Percentiles rank a stretch among this genome's conserved stretches.
These are phyloP conservation scores for Monosporascus ibericus DNA, from an alignment of 2,329 filamentous ascomycete genomes.

Conservation along the genomic window DNA sequence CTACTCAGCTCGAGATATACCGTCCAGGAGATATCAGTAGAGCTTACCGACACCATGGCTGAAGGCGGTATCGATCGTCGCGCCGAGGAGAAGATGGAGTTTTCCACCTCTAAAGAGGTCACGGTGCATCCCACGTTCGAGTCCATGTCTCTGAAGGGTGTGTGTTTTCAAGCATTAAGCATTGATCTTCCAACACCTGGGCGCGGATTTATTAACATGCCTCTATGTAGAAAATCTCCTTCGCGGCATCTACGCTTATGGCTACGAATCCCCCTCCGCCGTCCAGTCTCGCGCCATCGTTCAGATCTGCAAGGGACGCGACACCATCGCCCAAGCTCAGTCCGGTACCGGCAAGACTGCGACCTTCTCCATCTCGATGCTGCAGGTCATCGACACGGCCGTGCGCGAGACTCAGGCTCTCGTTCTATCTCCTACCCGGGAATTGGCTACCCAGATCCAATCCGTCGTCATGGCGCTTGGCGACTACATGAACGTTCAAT, in stretches of 20 bases:
- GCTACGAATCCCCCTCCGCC: slow-evolving; percentile 95
- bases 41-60: slow-evolving; percentile 60
- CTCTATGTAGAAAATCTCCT: slow-evolving; percentile 70
- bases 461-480: slow-evolving; percentile 99
- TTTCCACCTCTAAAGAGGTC: slow-evolving; percentile 96
- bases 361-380: slow-evolving; percentile 92
- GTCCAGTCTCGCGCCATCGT: slow-evolving; percentile 98
- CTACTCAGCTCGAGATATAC: not conserved
- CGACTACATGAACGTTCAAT: slow-evolving; percentile 99
- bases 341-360: slow-evolving; percentile 96
- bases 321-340: slow-evolving; percentile 97
- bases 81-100: slow-evolving; percentile 95
- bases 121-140: slow-evolving; percentile 91
- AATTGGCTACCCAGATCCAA: slow-evolving; percentile 96
- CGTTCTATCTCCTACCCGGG: slow-evolving; percentile 90
- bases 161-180: slow-evolving; percentile 7
- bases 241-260: slow-evolving; percentile 95
- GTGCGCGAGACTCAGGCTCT: slow-evolving; percentile 91
- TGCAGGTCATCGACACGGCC: slow-evolving; percentile 91
- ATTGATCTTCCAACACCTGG: not conserved
- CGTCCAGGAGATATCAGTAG: not conserved
- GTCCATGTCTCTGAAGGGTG: slow-evolving; percentile 89
- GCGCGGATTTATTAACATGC: slow-evolving; percentile 5
- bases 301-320: slow-evolving; percentile 97
- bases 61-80: slow-evolving; percentile 83